These are phyloP conservation scores for Capsella bursapastoris DNA, from an alignment of 345 rosid genomes.

Conservation along the genomic window DNA sequence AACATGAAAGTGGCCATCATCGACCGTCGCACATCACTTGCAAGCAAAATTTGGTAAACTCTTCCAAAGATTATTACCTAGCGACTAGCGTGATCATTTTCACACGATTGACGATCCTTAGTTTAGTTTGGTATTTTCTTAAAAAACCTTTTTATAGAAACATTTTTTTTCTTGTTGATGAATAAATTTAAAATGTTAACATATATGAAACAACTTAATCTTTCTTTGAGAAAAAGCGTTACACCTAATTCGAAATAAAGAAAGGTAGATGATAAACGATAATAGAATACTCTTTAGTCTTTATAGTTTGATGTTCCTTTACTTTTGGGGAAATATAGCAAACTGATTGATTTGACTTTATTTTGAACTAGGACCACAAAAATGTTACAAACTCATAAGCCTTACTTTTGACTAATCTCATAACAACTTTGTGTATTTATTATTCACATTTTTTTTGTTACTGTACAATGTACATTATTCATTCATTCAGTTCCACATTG, in stretches of 20 bases:
- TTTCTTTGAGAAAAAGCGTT: too few relatives aligned
- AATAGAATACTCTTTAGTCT: constrained; percentile 24
- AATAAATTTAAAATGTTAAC: too few relatives aligned
- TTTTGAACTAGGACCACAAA: constrained; percentile 35
- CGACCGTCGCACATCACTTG: too few relatives aligned
- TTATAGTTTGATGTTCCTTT: constrained; percentile 16
- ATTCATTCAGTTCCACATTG: neutral
- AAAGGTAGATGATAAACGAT: neutral
- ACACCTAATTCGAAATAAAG: constrained; percentile 14
- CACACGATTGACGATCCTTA: too few relatives aligned
- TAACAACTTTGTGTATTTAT: constrained; percentile 32
- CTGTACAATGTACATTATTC: neutral
- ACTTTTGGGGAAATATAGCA: constrained; percentile 23
- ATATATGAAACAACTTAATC: too few relatives aligned
- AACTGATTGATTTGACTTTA: constrained; percentile 39
- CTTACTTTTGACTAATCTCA: constrained; percentile 43
- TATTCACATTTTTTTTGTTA: constrained; percentile 28
- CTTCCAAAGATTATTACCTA: too few relatives aligned
- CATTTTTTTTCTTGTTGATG: too few relatives aligned
- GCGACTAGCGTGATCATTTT: too few relatives aligned
- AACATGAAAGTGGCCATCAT: too few relatives aligned
- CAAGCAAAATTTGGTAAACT: too few relatives aligned
- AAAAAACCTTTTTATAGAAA: too few relatives aligned
- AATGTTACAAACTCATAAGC: constrained; percentile 27
- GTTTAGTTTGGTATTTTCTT: too few relatives aligned